Conservation (phyloP, 192 early-diverging fungal species). For the Phlyctochytrium bullatum region DNA sequence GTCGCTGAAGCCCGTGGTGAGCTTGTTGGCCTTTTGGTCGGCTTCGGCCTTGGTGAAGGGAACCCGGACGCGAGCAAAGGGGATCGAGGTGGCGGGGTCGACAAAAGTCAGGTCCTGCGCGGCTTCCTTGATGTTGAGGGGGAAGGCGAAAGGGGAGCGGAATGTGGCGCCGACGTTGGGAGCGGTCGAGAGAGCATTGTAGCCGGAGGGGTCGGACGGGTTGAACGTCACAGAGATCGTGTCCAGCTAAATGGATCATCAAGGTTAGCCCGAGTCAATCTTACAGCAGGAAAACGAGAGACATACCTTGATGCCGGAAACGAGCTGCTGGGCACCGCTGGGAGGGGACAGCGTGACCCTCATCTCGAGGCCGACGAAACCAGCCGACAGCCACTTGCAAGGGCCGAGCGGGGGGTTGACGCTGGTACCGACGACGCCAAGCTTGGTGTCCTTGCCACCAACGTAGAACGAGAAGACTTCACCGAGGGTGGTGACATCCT, state of each 20-base stretch:
- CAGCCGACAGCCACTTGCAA: neutral
- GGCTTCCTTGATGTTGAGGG: slow-evolving; percentile 8
- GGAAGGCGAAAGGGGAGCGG: slow-evolving; percentile 16
- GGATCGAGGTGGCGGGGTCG: neutral
- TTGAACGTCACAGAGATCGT: slow-evolving; percentile 8
- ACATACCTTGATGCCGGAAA: neutral
- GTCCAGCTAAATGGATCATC: neutral
- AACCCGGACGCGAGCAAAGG: neutral
- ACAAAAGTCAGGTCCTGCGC: slow-evolving; percentile 9
- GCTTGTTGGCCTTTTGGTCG: neutral
- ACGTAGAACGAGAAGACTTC: slow-evolving; percentile 3
- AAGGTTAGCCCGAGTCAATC: neutral
- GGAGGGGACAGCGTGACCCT: neutral
- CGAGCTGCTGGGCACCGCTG: neutral
- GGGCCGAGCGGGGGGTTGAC: neutral
- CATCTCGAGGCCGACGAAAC: slow-evolving; percentile 1
- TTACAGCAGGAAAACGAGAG: neutral
- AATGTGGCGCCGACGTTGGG: slow-evolving; percentile 9
- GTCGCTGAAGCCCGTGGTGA: slow-evolving; percentile 3
- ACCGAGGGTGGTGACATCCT: slow-evolving; percentile 3
- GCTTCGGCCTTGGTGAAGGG: neutral
- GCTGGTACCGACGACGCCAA: neutral
- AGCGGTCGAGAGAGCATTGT: neutral
- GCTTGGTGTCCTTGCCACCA: neutral
- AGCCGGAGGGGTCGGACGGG: slow-evolving; percentile 9